phyloP scores from a whole-genome alignment of 352 stramenopile genomes.

The Hyaloperonospora arabidopsidis region DNA sequence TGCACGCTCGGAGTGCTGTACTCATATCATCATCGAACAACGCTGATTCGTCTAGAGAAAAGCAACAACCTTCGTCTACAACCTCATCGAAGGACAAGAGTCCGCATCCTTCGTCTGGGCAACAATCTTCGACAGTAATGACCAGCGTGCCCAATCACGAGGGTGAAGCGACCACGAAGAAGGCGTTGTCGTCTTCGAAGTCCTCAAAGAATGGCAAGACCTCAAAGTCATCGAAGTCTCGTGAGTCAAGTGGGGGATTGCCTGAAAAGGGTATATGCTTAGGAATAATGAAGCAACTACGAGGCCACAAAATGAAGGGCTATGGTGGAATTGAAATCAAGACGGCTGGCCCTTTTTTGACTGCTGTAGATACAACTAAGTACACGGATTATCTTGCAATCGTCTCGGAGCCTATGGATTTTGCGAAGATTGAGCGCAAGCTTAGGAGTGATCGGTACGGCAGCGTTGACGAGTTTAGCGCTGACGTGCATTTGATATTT shows the following conservation, averaged over 20 bases:
- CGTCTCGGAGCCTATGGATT: constrained; percentile 80
- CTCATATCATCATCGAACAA: constrained; percentile 31
- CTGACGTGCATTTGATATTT: constrained; percentile 83
- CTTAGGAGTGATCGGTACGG: constrained; percentile 77
- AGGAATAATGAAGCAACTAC: constrained; percentile 64
- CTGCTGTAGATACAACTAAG: constrained; percentile 80
- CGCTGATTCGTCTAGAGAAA: constrained; percentile 30
- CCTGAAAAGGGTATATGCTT: constrained; percentile 56
- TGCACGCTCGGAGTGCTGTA: constrained; percentile 41
- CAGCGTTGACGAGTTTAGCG: constrained; percentile 72
- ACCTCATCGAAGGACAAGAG: constrained; percentile 24
- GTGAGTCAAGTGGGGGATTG: constrained; percentile 35
- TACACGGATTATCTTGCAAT: constrained; percentile 79
- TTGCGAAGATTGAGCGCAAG: constrained; percentile 82
- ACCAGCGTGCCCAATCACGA: constrained; percentile 11
- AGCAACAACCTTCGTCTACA: constrained; percentile 31
- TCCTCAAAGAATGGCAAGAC: constrained; percentile 27
- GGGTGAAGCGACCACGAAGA: constrained; percentile 30
- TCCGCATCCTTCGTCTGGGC: constrained; percentile 10
- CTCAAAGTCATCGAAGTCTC: constrained; percentile 30
- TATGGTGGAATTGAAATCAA: constrained; percentile 76
- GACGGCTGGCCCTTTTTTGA: constrained; percentile 72
- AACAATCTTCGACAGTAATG: constrained; percentile 3
- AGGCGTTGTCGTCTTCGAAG: constrained; percentile 29
- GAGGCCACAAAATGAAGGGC: constrained; percentile 79